Conservation (phyloP, 345 rosid genomes). For the Murraya paniculata region DNA sequence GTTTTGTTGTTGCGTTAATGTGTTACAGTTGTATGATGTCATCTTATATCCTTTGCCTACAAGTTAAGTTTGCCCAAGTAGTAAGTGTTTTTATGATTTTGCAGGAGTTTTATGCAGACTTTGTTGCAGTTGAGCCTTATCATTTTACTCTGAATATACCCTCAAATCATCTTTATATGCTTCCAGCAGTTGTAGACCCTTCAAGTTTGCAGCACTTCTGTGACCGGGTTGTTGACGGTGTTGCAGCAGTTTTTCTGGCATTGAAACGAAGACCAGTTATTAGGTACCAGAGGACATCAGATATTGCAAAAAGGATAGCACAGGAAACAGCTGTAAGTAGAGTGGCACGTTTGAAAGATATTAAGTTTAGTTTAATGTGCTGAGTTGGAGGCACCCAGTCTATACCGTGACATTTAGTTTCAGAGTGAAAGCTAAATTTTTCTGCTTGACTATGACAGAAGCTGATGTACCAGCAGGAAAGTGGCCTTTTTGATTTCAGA, state of each 20-base stretch:
- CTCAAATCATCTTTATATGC: conserved; percentile 80
- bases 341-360: neutral
- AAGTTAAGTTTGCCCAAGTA: neutral
- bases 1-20: neutral
- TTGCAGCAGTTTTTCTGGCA: conserved; percentile 80
- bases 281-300: conserved; percentile 93
- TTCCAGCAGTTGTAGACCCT: conserved; percentile 97
- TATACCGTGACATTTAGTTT: neutral
- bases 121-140: conserved; percentile 78
- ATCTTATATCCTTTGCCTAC: neutral
- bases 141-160: conserved; percentile 87
- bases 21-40: neutral
- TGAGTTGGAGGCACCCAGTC: conserved; percentile 6
- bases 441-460: conserved; percentile 50
- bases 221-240: conserved; percentile 84
- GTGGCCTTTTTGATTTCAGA: conserved; percentile 93
- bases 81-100: conserved; percentile 28
- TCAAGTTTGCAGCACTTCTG: conserved; percentile 80
- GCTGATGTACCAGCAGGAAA: conserved; percentile 97
- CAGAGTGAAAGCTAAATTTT: conserved; percentile 10
- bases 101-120: conserved; percentile 98
- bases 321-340: conserved; percentile 87
- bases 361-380: neutral
- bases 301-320: conserved; percentile 92
- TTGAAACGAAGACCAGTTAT: conserved; percentile 90